Base-by-base conservation (phyloP, 2,329 filamentous ascomycete species). In the Diaporthe ilicicola region DNA sequence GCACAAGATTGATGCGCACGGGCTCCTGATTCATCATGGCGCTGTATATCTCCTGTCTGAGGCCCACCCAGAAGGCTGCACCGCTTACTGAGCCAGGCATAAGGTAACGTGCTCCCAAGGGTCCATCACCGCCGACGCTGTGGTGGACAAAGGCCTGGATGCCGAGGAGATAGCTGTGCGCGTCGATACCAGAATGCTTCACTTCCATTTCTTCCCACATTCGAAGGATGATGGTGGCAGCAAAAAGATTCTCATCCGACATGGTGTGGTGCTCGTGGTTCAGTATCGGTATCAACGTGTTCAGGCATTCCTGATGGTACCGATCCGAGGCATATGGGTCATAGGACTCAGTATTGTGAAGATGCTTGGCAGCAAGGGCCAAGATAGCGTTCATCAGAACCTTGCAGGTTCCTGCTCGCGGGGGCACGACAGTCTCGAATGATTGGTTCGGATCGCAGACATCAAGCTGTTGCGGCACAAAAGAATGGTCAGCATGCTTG, bases 31-130 rank as follows among this genome's bases (percentile, higher is more conserved):
- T 84, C 48, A 84, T 83, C 53, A 87, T 84, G 0, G 88, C 87
- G 65, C 85, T 86, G 73, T 88, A 89, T 42, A 90, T 88, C 74
- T 90, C 88, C 75, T 90, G 88, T 12, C 88, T 82, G 15, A 90
- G 79, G 0, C 87, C 88, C 29, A 89, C 84, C 85, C 79, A 90
- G 79, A 88, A 90, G 1, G 86, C 85, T 0, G 87, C 87, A 3
- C 87, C 86, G 46, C 84, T 84, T 4, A 87, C 76, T 54, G 81
- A 76, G 67, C 78, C 81, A 56, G 77, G 86, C 59, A 74, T 80
- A 78, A 85, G 76, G 75, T 82, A 78, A 62, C 79, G 79, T 62
- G 81, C 78, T 12, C 81, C 80, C 34, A 56, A 39, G n/a, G 66
- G 66, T 13, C 66, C 66, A 44, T 70, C 69, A 34, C 69, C 69